phyloP scores from a whole-genome alignment of 306 rosid species.

The Malus fusca region DNA sequence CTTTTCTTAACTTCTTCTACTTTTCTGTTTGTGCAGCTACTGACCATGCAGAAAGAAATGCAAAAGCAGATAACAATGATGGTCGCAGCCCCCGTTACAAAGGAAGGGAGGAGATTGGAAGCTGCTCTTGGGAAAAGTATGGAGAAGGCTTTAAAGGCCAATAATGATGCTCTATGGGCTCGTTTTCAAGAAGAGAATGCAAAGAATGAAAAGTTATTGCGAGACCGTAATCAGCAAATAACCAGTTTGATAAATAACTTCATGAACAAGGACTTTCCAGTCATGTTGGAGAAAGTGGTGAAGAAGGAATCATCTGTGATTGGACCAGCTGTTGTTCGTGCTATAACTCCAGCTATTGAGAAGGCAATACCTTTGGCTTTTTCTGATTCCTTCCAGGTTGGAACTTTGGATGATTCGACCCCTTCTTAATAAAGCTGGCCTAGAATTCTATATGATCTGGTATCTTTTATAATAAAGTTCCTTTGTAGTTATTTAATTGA shows the following conservation, averaged over 20 bases:
- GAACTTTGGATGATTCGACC: conserved; percentile 10
- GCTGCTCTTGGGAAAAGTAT: conserved; percentile 63
- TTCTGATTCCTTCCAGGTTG: conserved; percentile 89
- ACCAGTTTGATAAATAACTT: conserved; percentile 51
- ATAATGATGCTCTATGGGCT: conserved; percentile 81
- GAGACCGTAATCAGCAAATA: conserved; percentile 62
- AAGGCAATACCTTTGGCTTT: conserved; percentile 70
- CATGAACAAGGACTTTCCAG: conserved; percentile 64
- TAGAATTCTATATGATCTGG: background rate
- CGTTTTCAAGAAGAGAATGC: conserved; percentile 83
- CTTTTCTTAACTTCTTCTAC: conserved; percentile 1
- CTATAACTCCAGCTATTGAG: conserved; percentile 72
- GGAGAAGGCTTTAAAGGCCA: conserved; percentile 74
- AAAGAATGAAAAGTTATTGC: conserved; percentile 64
- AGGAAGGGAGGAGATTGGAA: conserved; percentile 93
- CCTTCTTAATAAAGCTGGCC: conserved; percentile 11
- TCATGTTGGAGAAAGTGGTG: conserved; percentile 68
- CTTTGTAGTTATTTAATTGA: conserved; percentile 33
- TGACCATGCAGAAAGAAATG: conserved; percentile 73
- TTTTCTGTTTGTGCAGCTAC: conserved; percentile 40
- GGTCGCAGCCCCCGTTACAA: conserved; percentile 67
- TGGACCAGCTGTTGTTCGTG: conserved; percentile 70
- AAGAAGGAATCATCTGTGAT: conserved; percentile 84
- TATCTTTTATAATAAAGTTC: conserved; percentile 3
- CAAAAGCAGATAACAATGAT: conserved; percentile 82